Evolutionary conservation across 345 rosid genomes (phyloP), one percentile per base, ranked within the genome.

Genomic region (Pugionium dolabratum): DNA sequence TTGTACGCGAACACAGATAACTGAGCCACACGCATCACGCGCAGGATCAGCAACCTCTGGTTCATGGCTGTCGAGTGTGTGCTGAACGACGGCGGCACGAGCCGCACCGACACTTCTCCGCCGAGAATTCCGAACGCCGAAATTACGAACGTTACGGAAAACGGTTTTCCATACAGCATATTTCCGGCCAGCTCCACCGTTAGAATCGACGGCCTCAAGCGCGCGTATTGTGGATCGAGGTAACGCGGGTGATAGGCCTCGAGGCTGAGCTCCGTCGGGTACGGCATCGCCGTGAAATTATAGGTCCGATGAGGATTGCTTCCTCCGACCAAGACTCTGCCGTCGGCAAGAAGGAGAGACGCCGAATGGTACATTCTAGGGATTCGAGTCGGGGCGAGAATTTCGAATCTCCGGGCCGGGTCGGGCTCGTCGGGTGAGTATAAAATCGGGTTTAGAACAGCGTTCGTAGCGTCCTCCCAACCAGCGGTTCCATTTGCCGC

Each of bases 331-430:
- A 92, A 69, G 25, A 92, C 76, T 64, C 96, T 81, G 25, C 93
- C 95, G 54, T 92, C 98, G 48, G 86, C 81, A 63, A 87, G 70
- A 31, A 92, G 78, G 41, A 75, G 73, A 2, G 93, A 89, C 0
- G 90, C 54, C 0, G 98, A 85, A 64, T 92, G 96, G 75, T 92
- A 92, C 93, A 92, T 83, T 29, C 96, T 75, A 6, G 95, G 82
- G 33, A 72, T 76, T 4, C 11, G 75, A 2, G 84, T 51, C 25
- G 88, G 84, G 65, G 69, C 66, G 33, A 87, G 78, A 9, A 89
- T 75, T 7, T 57, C 75, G 36, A 92, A 92, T 73, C 95, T 79
- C 54, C 71, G 70, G 60, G 68, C 47, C 75, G 82, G 71, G 32
- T 78, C 78, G 4, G 58, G 48, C 27, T 64, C 79, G 5, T 75